A percentile compares a stretch with the other conserved stretches of the same genome.
Conservation (phyloP, 768 basidiomycete genomes). For the Mycena capillaripes region DNA sequence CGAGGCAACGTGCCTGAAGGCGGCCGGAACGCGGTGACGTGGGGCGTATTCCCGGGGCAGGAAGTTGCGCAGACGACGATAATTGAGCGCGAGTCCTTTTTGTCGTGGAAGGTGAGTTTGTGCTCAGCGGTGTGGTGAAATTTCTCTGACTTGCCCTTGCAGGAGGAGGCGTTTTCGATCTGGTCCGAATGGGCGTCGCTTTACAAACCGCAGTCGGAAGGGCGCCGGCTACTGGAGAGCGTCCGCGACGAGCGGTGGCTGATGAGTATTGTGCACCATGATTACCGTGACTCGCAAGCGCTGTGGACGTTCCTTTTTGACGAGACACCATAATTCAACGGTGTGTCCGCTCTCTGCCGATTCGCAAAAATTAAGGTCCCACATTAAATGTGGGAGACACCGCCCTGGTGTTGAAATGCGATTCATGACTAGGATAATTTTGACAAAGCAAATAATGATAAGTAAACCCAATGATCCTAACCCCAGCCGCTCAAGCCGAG, state of each 20-base stretch:
- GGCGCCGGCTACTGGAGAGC: slow-evolving; percentile 79
- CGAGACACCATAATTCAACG: slow-evolving; percentile 20
- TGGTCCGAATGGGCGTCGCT: slow-evolving; percentile 96
- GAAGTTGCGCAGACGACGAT: slow-evolving; percentile 97
- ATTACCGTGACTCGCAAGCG: slow-evolving; percentile 84
- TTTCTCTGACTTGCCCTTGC: slow-evolving; percentile 24
- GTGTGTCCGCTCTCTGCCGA: background rate
- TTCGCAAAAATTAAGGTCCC: background rate
- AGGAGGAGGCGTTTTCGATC: slow-evolving; percentile 97
- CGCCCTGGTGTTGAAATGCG: background rate
- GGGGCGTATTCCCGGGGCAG: slow-evolving; percentile 98
- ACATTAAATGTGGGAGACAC: background rate
- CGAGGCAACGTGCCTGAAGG: slow-evolving; percentile 84
- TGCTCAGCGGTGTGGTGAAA: background rate
- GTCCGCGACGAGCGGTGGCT: slow-evolving; percentile 88
- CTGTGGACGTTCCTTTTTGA: slow-evolving; percentile 89
- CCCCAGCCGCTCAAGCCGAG: background rate
- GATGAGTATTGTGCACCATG: slow-evolving; percentile 93
- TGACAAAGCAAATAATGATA: slow-evolving; percentile 28
- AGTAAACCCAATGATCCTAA: background rate
- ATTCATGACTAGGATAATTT: slow-evolving; percentile 7
- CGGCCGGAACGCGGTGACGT: slow-evolving; percentile 95
- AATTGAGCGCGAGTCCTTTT: slow-evolving; percentile 94
- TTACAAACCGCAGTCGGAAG: slow-evolving; percentile 81
- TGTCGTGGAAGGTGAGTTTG: slow-evolving; percentile 91